These are phyloP conservation scores for Bromus sterilis DNA, from an alignment of 176 grass and related monocot species.

Conservation along the genomic window DNA sequence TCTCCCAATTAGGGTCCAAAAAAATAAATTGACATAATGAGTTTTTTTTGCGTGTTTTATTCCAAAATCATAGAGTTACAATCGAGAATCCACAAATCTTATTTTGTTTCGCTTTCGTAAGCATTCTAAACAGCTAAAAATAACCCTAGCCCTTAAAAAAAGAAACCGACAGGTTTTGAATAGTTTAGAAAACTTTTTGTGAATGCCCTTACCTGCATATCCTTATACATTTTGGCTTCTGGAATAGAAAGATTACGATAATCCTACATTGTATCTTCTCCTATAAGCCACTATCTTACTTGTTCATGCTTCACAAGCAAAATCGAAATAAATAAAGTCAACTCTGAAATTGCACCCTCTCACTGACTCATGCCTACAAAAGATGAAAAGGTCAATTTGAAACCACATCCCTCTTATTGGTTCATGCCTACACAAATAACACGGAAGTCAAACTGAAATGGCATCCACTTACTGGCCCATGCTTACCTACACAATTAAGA, in stretches of 20 bases:
- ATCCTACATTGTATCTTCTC: background rate
- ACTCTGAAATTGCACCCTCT: background rate
- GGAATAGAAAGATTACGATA: background rate
- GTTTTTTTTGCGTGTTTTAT: too few species aligned
- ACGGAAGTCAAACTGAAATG: background rate
- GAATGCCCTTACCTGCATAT: background rate
- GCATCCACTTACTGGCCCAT: background rate
- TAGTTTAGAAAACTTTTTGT: background rate
- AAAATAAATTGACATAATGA: too few species aligned
- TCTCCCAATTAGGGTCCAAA: too few species aligned
- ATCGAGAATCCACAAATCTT: too few species aligned
- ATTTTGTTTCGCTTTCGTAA: too few species aligned
- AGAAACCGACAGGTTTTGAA: background rate
- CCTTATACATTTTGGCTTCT: background rate
- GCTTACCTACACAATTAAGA: background rate
- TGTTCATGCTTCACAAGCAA: background rate
- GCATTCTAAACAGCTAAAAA: too few species aligned
- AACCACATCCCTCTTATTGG: background rate
- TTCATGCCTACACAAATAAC: background rate
- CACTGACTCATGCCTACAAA: background rate
- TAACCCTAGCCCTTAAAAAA: too few species aligned
- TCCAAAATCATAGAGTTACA: too few species aligned
- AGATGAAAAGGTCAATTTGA: background rate
- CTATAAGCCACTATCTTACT: background rate
- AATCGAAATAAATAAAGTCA: background rate